Evolutionary conservation across 2,329 filamentous ascomycete species (phyloP).

Genomic region (Penicillium sp.): DNA sequence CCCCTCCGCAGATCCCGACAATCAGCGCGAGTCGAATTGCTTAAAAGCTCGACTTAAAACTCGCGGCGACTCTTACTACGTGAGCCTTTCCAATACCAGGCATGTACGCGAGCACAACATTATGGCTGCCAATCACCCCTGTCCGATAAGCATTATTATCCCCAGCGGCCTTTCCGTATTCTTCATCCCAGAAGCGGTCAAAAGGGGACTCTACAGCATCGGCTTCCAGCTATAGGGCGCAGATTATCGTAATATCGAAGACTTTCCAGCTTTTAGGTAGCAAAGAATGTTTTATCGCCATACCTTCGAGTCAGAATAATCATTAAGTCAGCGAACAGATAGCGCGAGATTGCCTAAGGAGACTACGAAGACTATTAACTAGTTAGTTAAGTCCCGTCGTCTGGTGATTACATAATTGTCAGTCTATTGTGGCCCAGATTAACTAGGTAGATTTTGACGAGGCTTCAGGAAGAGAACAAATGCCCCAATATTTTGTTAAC

Average conservation of each 20-base stretch:
- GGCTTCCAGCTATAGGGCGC: slow-evolving; percentile 10
- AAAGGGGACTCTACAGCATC: slow-evolving; percentile 12
- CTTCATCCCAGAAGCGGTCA: slow-evolving; percentile 7
- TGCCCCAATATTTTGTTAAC: no score
- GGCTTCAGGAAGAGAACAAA: no score
- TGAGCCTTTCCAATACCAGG: slow-evolving; percentile 6
- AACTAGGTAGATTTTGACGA: no score
- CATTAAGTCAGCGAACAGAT: no score
- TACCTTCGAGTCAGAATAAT: no score
- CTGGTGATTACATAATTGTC: no score
- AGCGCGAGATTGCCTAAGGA: no score
- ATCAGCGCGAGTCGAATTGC: slow-evolving; percentile 12
- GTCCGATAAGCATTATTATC: slow-evolving; percentile 10
- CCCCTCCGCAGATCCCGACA: slow-evolving; percentile 12
- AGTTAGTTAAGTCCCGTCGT: no score
- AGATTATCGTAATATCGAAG: slow-evolving; percentile 11
- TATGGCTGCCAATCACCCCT: slow-evolving; percentile 10
- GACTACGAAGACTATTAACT: no score
- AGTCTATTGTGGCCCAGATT: no score
- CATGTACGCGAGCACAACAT: slow-evolving; percentile 14
- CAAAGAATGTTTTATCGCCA: background rate
- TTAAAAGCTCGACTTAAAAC: slow-evolving; percentile 7
- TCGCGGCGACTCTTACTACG: slow-evolving; percentile 9
- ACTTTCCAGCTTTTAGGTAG: background rate
- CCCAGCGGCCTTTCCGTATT: slow-evolving; percentile 9